Conservation (phyloP, 108 stramenopile genomes). For the Nannochloropsis gaditana region DNA sequence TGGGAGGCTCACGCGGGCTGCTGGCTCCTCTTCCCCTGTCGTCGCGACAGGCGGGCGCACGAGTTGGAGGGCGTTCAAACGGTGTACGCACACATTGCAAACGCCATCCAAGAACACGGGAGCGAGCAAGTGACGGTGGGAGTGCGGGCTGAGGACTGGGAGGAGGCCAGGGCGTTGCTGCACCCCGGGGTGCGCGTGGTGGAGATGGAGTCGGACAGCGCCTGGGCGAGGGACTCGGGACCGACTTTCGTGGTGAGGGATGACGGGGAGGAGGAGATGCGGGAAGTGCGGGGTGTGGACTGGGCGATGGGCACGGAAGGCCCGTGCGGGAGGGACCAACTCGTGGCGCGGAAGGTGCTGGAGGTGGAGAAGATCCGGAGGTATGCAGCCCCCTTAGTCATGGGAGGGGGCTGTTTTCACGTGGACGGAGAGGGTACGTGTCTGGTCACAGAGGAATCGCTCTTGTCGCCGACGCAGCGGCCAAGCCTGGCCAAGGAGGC, state of each 20-base stretch:
- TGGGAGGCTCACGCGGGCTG: constrained; percentile 30
- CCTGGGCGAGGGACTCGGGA: constrained; percentile 68
- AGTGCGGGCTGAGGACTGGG: constrained; percentile 14
- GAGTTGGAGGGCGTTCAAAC: constrained; percentile 15
- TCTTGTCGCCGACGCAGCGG: constrained; percentile 64
- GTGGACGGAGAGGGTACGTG: constrained; percentile 70
- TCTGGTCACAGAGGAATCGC: constrained; percentile 66
- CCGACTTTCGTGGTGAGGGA: constrained; percentile 59
- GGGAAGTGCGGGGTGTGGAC: constrained; percentile 58
- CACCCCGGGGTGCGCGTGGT: constrained; percentile 18
- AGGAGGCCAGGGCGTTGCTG: constrained; percentile 18
- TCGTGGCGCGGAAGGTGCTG: constrained; percentile 55
- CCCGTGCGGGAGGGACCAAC: constrained; percentile 56
- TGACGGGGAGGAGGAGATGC: constrained; percentile 18
- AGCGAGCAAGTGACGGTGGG: constrained; percentile 29
- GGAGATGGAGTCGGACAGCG: constrained; percentile 53
- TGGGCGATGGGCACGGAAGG: constrained; percentile 73
- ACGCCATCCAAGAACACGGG: constrained; percentile 23
- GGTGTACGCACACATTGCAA: constrained; percentile 30
- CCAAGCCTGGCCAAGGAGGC: constrained; percentile 54
- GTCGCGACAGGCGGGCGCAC: constrained; percentile 21
- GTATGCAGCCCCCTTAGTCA: constrained; percentile 34
- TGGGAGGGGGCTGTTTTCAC: constrained; percentile 68
- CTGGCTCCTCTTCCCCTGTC: constrained; percentile 30
- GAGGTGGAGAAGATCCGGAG: constrained; percentile 24